These are phyloP conservation scores for Lentinula sp. DNA, from an alignment of 768 basidiomycete genomes.

Conservation along the genomic window DNA sequence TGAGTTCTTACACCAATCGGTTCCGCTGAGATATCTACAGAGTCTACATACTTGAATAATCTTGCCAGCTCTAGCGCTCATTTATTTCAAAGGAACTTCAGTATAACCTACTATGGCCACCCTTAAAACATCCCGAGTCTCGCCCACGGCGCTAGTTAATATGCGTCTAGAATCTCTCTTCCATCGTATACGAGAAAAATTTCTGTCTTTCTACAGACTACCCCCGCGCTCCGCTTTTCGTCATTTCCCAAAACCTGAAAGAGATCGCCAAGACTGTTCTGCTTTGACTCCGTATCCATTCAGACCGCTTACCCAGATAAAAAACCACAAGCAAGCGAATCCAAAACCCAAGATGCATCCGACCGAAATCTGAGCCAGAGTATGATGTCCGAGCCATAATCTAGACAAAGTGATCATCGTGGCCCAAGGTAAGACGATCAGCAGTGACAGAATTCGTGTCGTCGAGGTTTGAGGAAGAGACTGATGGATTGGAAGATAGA, in stretches of 20 bases:
- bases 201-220: too few species aligned
- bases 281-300: slow-evolving; percentile 18
- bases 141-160: too few species aligned
- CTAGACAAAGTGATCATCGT: slow-evolving; percentile 54
- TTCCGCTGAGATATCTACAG: too few species aligned
- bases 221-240: too few species aligned
- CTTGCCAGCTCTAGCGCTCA: too few species aligned
- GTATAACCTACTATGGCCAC: too few species aligned
- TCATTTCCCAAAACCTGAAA: neutral
- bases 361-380: slow-evolving; percentile 57
- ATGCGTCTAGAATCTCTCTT: too few species aligned
- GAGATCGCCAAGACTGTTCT: slow-evolving; percentile 14
- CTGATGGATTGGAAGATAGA: slow-evolving; percentile 53
- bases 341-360: slow-evolving; percentile 50
- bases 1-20: too few species aligned
- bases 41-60: too few species aligned
- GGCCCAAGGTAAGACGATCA: slow-evolving; percentile 52
- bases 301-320: slow-evolving; percentile 41
- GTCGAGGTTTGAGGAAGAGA: slow-evolving; percentile 34
- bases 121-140: too few species aligned
- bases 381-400: slow-evolving; percentile 75
- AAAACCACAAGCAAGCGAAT: slow-evolving; percentile 52
- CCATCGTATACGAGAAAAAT: too few species aligned
- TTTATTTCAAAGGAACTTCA: too few species aligned
- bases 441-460: slow-evolving; percentile 35